Conservation (phyloP, 345 rosid species). For the Brassica incana region DNA sequence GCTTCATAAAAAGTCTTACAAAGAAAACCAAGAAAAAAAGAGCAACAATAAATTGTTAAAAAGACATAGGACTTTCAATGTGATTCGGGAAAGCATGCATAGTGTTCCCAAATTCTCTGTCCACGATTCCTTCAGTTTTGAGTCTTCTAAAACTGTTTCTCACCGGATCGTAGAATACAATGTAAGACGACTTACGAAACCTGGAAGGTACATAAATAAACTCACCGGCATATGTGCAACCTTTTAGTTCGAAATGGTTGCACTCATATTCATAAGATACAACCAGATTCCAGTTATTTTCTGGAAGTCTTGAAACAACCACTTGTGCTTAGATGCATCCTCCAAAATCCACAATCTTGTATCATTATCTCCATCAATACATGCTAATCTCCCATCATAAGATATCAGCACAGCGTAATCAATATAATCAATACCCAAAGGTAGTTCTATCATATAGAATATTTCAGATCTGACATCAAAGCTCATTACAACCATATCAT, state of each 20-base stretch:
- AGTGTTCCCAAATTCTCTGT: neutral
- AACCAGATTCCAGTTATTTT: neutral
- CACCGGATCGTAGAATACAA: neutral
- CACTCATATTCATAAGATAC: no score
- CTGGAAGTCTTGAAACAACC: neutral
- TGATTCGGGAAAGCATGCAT: neutral
- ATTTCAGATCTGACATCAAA: constrained; percentile 4
- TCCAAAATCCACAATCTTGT: neutral
- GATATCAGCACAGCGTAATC: neutral
- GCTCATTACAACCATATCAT: neutral
- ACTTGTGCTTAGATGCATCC: neutral
- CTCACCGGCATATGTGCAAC: neutral
- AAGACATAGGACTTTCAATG: neutral
- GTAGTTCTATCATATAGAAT: neutral
- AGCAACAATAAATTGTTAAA: neutral
- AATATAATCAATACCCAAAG: neutral
- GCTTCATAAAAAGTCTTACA: neutral
- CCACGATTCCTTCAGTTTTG: neutral
- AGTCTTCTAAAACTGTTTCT: neutral
- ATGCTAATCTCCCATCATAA: neutral
- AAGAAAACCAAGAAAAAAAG: neutral
- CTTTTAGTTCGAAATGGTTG: neutral
- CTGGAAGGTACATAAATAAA: neutral
- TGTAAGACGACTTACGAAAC: neutral
- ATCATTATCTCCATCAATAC: neutral